These are phyloP conservation scores for Lodderomyces beijingensis DNA, from an alignment of 1,139 yeast genomes.

Conservation along the genomic window DNA sequence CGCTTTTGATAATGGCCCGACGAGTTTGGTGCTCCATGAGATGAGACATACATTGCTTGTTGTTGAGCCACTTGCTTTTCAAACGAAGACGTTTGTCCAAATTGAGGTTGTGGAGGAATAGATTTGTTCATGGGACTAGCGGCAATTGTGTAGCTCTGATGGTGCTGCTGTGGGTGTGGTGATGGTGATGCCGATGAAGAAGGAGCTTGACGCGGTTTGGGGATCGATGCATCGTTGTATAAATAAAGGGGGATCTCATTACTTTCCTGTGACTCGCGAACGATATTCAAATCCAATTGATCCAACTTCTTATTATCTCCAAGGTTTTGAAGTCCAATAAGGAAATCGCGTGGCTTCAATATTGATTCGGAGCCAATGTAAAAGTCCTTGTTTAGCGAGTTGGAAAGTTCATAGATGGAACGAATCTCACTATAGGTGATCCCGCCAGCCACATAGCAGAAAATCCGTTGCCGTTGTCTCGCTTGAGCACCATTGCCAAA, in stretches of 20 bases:
- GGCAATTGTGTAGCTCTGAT: too few species aligned
- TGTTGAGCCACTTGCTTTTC: slow-evolving; percentile 5
- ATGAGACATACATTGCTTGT: slow-evolving; percentile 3
- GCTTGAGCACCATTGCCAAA: slow-evolving; percentile 2
- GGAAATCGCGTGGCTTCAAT: slow-evolving; percentile 57
- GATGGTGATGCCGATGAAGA: not conserved
- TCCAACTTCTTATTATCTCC: slow-evolving; percentile 29
- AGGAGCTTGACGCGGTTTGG: slow-evolving; percentile 11
- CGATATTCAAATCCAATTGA: slow-evolving; percentile 33
- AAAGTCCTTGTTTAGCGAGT: slow-evolving; percentile 62
- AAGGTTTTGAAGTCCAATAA: slow-evolving; percentile 42
- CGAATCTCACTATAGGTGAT: slow-evolving; percentile 79
- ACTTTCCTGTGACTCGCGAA: slow-evolving; percentile 19
- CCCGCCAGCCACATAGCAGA: slow-evolving; percentile 88
- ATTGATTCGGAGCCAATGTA: slow-evolving; percentile 81
- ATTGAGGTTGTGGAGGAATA: slow-evolving; percentile 2
- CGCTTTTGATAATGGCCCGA: slow-evolving; percentile 28
- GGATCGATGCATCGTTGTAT: slow-evolving; percentile 20
- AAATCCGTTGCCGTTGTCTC: slow-evolving; percentile 58
- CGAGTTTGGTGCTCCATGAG: slow-evolving; percentile 3
- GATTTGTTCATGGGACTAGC: slow-evolving; percentile 1
- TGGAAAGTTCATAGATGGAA: slow-evolving; percentile 68
- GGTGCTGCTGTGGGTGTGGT: not conserved
- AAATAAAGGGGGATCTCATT: slow-evolving; percentile 36
- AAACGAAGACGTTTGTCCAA: slow-evolving; percentile 4